Evolutionary conservation across 768 basidiomycete genomes (phyloP).

Genomic region (Mycena albidolilacea): DNA sequence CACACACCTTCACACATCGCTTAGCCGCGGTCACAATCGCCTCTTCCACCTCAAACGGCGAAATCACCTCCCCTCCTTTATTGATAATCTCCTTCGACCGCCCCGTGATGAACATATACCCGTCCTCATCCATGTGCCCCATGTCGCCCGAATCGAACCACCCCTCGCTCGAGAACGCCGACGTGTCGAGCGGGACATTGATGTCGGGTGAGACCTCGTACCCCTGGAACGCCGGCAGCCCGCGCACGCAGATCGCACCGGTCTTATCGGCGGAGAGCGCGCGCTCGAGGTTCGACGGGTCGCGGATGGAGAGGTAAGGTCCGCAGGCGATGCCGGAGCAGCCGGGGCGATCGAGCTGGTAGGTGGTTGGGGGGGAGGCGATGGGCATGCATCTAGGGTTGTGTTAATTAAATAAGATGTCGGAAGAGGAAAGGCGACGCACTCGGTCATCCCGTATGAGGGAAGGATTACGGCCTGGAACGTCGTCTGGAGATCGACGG

Average conservation of each 20-base stretch:
- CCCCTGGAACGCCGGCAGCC: conserved; percentile 66
- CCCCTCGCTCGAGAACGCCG: conserved; percentile 63
- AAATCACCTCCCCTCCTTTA: conserved; percentile 73
- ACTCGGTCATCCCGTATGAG: conserved; percentile 74
- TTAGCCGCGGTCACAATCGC: conserved; percentile 62
- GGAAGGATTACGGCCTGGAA: conserved; percentile 70
- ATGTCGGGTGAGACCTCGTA: conserved; percentile 60
- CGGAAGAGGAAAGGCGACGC: conserved; percentile 20
- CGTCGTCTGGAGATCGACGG: conserved; percentile 60
- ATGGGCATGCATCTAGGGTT: conserved; percentile 64
- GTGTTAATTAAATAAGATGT: neutral
- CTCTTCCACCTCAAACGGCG: conserved; percentile 73
- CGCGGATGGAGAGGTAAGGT: conserved; percentile 61
- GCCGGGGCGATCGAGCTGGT: conserved; percentile 61
- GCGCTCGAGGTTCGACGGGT: conserved; percentile 52
- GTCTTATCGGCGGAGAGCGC: conserved; percentile 55
- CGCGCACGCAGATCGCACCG: conserved; percentile 70
- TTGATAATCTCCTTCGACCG: conserved; percentile 75
- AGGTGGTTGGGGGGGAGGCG: conserved; percentile 58
- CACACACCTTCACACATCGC: conserved; percentile 54
- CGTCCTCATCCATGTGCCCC: conserved; percentile 63
- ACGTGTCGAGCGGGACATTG: conserved; percentile 59
- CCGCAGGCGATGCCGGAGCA: conserved; percentile 65
- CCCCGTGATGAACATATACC: conserved; percentile 67
- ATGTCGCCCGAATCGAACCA: conserved; percentile 70